These are phyloP conservation scores for Bathelium albidoporum DNA, from an alignment of 495 filamentous ascomycete genomes.

Conservation along the genomic window DNA sequence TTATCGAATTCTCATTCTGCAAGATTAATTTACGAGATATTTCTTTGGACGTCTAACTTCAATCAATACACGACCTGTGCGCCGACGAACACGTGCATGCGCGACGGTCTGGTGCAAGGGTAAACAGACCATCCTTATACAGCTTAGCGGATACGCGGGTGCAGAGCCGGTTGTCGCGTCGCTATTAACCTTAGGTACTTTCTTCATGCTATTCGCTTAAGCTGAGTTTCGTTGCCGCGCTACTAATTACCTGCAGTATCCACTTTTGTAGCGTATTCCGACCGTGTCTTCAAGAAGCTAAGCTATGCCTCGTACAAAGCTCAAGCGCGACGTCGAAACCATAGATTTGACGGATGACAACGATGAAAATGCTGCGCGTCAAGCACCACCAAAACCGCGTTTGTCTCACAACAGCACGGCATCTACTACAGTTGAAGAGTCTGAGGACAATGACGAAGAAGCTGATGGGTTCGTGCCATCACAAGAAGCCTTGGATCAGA, in stretches of 20 bases:
- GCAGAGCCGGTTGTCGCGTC: neutral
- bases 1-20: neutral
- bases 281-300: too few species aligned
- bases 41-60: too few species aligned
- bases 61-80: too few species aligned
- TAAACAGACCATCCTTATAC: neutral
- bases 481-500: slow-evolving; percentile 10
- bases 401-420: neutral
- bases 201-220: too few species aligned
- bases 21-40: too few species aligned
- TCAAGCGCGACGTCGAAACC: slow-evolving; percentile 10
- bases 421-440: neutral
- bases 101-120: neutral
- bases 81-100: neutral
- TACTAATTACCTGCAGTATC: neutral
- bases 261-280: neutral
- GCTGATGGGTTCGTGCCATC: slow-evolving; percentile 12
- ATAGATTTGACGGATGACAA: slow-evolving; percentile 20
- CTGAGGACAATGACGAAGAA: slow-evolving; percentile 13
- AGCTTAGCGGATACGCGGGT: neutral
- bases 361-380: slow-evolving; percentile 11
- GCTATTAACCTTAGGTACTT: neutral
- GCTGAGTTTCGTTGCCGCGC: too few species aligned
- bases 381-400: slow-evolving; percentile 9
- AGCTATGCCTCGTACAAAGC: slow-evolving; percentile 5